Percentiles rank a stretch among this genome's conserved stretches.
These are phyloP conservation scores for Thermothielavioides terrestris DNA, from an alignment of 495 filamentous ascomycete genomes.

Conservation along the genomic window DNA sequence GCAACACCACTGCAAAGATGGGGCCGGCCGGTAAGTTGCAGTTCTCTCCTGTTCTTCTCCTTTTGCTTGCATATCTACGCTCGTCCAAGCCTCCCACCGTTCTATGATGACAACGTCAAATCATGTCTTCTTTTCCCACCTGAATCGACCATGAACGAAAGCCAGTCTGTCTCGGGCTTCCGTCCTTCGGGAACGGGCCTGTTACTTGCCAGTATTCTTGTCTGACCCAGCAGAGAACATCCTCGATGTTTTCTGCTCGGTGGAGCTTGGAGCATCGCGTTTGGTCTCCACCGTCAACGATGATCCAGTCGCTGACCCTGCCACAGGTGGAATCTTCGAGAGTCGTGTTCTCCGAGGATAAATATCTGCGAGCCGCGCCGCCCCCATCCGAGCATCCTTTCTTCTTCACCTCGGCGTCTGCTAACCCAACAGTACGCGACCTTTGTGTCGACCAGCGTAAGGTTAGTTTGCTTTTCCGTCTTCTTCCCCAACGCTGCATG, in stretches of 20 bases:
- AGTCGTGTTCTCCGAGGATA: slow-evolving; percentile 4
- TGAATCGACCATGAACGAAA: slow-evolving; percentile 92
- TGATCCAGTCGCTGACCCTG: slow-evolving; percentile 6
- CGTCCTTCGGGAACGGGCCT: slow-evolving; percentile 59
- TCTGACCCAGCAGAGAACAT: slow-evolving; percentile 47
- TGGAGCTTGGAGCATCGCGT: slow-evolving; percentile 2
- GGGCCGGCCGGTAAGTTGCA: slow-evolving; percentile 23
- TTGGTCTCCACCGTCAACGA: slow-evolving; percentile 1
- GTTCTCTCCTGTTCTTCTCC: slow-evolving; percentile 2
- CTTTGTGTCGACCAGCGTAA: slow-evolving; percentile 1
- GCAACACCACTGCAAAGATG: too few species aligned
- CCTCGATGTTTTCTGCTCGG: slow-evolving; percentile 2
- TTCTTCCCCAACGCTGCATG: slow-evolving; percentile 34
- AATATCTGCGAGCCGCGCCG: slow-evolving; percentile 1
- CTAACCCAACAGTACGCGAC: slow-evolving; percentile 4
- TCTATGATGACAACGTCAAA: slow-evolving; percentile 73
- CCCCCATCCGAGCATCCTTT: background rate
- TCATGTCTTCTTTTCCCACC: slow-evolving; percentile 85
- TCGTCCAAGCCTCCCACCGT: slow-evolving; percentile 12
- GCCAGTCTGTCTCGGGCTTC: slow-evolving; percentile 56
- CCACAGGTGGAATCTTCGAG: slow-evolving; percentile 8
- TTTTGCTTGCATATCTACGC: background rate
- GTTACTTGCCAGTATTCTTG: slow-evolving; percentile 98
- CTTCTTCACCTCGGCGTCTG: background rate
- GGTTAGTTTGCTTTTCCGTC: slow-evolving; percentile 18